phyloP scores from a whole-genome alignment of 1,284 basidiomycete genomes.

The Moesziomyces parantarcticus region DNA sequence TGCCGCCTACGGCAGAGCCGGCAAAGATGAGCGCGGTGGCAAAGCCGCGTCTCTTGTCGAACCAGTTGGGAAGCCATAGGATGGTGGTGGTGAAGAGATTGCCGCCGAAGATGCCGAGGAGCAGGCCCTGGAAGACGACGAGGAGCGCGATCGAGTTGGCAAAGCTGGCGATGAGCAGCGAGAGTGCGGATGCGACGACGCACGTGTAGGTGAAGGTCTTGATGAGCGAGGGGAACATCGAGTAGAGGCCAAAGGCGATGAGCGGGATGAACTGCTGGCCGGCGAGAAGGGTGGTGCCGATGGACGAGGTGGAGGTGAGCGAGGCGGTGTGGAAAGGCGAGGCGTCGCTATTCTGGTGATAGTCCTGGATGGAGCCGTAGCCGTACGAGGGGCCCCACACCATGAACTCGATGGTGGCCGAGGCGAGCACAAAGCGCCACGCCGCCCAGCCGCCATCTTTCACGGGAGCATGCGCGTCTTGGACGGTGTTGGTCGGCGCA shows the following conservation, averaged over 20 bases:
- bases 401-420: conserved; percentile 45
- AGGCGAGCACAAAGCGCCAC: conserved; percentile 39
- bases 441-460: conserved; percentile 39
- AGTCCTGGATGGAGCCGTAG: conserved; percentile 64
- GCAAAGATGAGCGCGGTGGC: conserved; percentile 56
- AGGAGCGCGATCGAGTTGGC: conserved; percentile 37
- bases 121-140: conserved; percentile 52
- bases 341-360: conserved; percentile 46
- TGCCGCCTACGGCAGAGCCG: conserved; percentile 51
- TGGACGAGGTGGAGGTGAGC: conserved; percentile 41
- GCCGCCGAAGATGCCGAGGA: conserved; percentile 48
- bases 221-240: conserved; percentile 41
- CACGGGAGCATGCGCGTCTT: neutral
- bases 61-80: conserved; percentile 58
- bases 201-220: conserved; percentile 37
- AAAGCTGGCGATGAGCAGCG: conserved; percentile 55
- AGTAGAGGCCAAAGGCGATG: conserved; percentile 45
- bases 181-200: conserved; percentile 27
- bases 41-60: conserved; percentile 41
- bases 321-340: conserved; percentile 50
- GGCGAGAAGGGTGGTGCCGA: conserved; percentile 54
- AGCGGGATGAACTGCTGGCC: conserved; percentile 53
- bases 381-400: conserved; percentile 53
- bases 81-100: conserved; percentile 51
- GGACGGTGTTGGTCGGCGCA: neutral